phyloP scores from a whole-genome alignment of 1,284 basidiomycete species.

The Puccinia novopanici region DNA sequence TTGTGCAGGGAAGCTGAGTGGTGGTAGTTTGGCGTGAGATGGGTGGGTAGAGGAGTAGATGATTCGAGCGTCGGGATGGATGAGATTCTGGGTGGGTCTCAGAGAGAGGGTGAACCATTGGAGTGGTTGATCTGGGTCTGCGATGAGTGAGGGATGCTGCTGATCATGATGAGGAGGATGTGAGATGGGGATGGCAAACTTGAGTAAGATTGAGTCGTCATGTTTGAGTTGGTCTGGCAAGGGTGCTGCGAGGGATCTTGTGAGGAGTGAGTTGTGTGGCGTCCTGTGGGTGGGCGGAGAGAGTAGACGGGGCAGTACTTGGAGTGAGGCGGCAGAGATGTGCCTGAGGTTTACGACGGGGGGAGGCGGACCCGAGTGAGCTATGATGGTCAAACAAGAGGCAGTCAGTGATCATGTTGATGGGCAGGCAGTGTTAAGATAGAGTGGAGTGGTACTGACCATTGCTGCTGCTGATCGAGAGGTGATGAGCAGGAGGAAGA shows the following conservation, averaged over 20 bases:
- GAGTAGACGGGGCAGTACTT: constrained; percentile 1
- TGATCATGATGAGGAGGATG: neutral
- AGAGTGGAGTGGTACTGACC: no score
- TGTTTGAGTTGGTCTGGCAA: constrained; percentile 1
- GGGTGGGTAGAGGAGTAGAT: constrained; percentile 52
- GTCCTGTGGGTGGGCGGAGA: neutral
- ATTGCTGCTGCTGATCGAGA: no score
- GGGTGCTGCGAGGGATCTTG: neutral
- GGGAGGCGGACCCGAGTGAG: neutral
- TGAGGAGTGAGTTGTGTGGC: neutral
- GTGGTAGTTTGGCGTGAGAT: constrained; percentile 36
- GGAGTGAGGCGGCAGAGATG: constrained; percentile 2
- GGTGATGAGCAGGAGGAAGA: no score
- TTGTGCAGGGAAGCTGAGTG: constrained; percentile 49
- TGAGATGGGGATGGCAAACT: constrained; percentile 6
- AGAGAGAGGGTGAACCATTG: constrained; percentile 53
- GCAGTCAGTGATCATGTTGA: no score
- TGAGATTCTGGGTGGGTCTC: constrained; percentile 53
- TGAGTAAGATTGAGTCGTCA: constrained; percentile 20
- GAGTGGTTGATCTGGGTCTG: constrained; percentile 17
- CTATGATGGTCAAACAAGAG: neutral
- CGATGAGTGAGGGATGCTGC: neutral
- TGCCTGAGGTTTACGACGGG: neutral
- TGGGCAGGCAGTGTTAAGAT: no score
- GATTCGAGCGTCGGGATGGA: constrained; percentile 54